A percentile compares a stretch with the other conserved stretches of the same genome.
Conservation (phyloP, 2,329 filamentous ascomycete genomes). For the Phialocephala subalpina region DNA sequence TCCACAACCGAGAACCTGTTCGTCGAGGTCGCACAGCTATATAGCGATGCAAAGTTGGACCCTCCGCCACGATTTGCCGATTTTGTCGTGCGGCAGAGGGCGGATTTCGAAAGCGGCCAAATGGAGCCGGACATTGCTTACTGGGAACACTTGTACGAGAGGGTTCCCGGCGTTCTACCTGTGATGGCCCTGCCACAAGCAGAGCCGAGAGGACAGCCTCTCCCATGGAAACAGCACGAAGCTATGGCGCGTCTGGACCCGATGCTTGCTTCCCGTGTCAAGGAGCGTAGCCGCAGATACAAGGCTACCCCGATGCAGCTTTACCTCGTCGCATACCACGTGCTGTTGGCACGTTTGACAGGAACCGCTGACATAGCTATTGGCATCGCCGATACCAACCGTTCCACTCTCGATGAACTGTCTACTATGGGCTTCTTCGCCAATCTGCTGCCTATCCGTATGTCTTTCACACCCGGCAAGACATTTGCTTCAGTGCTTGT, state of each 20-base stretch:
- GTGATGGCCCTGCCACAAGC: conserved; percentile 9
- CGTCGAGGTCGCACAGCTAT: conserved; percentile 2
- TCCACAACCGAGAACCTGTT: conserved; percentile 6
- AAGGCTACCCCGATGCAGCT: conserved; percentile 11
- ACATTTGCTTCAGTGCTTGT: background rate
- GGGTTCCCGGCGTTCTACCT: background rate
- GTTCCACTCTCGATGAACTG: background rate
- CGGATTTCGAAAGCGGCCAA: conserved; percentile 4
- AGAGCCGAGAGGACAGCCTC: background rate
- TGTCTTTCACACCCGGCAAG: background rate
- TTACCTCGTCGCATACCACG: conserved; percentile 10
- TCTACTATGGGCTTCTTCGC: conserved; percentile 11
- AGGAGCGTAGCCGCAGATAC: conserved; percentile 1
- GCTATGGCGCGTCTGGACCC: background rate
- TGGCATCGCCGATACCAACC: conserved; percentile 8
- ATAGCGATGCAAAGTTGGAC: background rate
- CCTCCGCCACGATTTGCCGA: conserved; percentile 3
- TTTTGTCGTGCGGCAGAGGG: background rate
- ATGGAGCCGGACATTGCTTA: conserved; percentile 12
- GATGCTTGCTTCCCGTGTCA: background rate
- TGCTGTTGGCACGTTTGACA: conserved; percentile 5
- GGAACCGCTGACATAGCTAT: conserved; percentile 1
- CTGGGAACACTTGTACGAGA: conserved; percentile 1
- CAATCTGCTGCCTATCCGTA: conserved; percentile 3
- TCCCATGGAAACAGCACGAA: conserved; percentile 4